Evolutionary conservation across 768 basidiomycete genomes (phyloP), one percentile per base, ranked within the genome.

Genomic region (Suillus ampliporus): DNA sequence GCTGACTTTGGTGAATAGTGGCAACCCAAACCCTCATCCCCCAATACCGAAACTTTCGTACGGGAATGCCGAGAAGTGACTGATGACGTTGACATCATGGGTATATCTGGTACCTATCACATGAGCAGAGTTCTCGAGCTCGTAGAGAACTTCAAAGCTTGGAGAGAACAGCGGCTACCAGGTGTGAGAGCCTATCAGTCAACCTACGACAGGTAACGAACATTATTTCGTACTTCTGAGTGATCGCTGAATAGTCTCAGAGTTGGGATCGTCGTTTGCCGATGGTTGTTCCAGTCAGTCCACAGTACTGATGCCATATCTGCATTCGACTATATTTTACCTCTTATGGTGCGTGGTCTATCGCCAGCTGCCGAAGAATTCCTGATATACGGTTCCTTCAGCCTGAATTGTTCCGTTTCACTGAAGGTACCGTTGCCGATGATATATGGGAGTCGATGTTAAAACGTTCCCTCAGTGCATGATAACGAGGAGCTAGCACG

Each of bases 111-210:
- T 7, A 78, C 74, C 15, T 90, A 87, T 66, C 89, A 92, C 69
- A 77, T 78, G 64, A 77, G 74, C 17, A 82, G 89, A 50, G 81
- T 94, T 6, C 67, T 79, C 11, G 83, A 87, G 57, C 82, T 94
- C 5, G 86, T 90, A 2, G 75, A 82, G 23, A 81, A 80, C 26
- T 89, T 96, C 71, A 84, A 85, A 47, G 72, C 80, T 21, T 93
- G 91, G 93, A 83, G 91, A 37, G 80, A 81, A 43, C 84, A 90
- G 63, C 85, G 94, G 37, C 72, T 87, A 5, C 86, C 92, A 21
- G 92, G 93, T 4, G 85, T 87, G 28, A 85, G 89, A 38, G 92
- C 92, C 5, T 89, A 92, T 69, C 89, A 92, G 69, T 95, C 92
- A 0, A 88, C 84, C n/a, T 94, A 95, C 67, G 94, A 96, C 70